Percentiles rank a stretch among this genome's conserved stretches.
Evolutionary conservation across 345 rosid genomes (phyloP).

Genomic region (Eucalyptus marginata): DNA sequence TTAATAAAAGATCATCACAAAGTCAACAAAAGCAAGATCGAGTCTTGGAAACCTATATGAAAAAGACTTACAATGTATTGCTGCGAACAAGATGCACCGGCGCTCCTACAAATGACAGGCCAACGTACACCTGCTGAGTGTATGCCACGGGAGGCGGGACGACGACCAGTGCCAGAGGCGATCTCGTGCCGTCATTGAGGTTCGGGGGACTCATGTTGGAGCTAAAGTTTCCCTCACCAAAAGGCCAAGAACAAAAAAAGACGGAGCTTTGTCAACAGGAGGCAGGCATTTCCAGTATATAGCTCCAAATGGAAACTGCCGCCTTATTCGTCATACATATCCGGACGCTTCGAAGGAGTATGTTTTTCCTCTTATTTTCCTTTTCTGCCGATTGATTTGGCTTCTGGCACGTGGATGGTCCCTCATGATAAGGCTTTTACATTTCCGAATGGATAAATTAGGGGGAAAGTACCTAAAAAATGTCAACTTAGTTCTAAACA

Average conservation of each 20-base stretch:
- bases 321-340: neutral
- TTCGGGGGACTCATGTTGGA: neutral
- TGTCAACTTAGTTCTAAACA: too few species aligned
- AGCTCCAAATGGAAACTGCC: neutral
- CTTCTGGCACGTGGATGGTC: neutral
- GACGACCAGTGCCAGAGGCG: neutral
- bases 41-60: too few species aligned
- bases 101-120: too few species aligned
- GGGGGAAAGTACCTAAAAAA: too few species aligned
- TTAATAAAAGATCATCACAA: too few species aligned
- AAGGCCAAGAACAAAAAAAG: neutral
- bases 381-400: neutral
- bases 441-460: neutral
- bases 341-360: neutral
- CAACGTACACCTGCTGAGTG: too few species aligned
- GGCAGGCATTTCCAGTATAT: neutral
- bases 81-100: too few species aligned
- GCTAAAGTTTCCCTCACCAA: neutral
- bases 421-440: neutral
- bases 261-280: neutral
- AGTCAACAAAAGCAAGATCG: too few species aligned
- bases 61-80: too few species aligned
- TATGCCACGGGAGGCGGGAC: too few species aligned
- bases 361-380: neutral
- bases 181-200: neutral